Evolutionary conservation across 352 stramenopile species (phyloP).

Genomic region (Globisporangium heterothallicum): DNA sequence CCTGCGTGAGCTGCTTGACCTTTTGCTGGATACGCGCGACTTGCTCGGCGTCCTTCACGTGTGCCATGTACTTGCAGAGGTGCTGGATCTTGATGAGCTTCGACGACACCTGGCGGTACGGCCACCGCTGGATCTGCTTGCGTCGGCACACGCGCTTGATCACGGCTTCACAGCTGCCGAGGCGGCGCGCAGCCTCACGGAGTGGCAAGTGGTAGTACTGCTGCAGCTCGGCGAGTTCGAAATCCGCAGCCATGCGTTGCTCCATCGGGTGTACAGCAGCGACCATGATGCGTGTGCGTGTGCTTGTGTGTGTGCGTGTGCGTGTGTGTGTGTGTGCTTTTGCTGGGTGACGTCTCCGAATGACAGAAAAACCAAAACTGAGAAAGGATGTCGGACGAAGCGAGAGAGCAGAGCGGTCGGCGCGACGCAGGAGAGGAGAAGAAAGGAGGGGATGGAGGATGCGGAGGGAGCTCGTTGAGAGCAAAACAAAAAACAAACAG

Average conservation of each 20-base stretch:
- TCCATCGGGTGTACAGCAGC: constrained; percentile 14
- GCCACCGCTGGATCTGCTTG: constrained; percentile 77
- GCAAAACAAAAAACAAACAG: no score
- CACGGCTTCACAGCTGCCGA: constrained; percentile 74
- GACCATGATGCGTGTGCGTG: no score
- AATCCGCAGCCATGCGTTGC: constrained; percentile 54
- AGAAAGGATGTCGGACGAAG: background rate
- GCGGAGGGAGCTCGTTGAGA: no score
- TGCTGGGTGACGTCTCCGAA: constrained; percentile 8
- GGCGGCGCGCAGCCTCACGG: constrained; percentile 60
- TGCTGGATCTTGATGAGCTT: constrained; percentile 86
- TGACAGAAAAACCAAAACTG: constrained; percentile 15
- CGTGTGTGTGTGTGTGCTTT: background rate
- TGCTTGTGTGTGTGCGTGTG: background rate
- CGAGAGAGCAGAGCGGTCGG: background rate
- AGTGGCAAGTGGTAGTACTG: constrained; percentile 85
- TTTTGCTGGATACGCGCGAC: constrained; percentile 68
- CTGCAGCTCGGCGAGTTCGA: constrained; percentile 74
- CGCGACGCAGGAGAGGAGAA: background rate
- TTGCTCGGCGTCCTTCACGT: constrained; percentile 65
- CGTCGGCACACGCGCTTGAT: constrained; percentile 80
- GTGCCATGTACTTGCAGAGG: constrained; percentile 81
- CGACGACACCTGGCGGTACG: constrained; percentile 80
- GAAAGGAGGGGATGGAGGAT: background rate
- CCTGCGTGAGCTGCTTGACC: constrained; percentile 75